Evolutionary conservation across 2,329 filamentous ascomycete species (phyloP).

Genomic region (Fonsecaea multimorphosa): DNA sequence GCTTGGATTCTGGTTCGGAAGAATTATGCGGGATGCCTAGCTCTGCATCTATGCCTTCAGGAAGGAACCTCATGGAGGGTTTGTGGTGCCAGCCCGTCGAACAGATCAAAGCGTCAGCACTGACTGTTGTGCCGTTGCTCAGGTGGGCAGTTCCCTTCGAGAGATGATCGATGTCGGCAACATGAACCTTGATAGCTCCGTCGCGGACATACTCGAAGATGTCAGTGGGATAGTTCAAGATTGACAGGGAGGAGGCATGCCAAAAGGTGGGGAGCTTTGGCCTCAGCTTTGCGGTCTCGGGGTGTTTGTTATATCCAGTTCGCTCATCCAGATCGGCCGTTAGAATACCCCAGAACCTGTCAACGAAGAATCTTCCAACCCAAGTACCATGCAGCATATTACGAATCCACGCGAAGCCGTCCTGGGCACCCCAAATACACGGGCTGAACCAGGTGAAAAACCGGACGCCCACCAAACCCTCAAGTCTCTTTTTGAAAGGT

Average conservation of each 20-base stretch:
- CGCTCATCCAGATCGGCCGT: constrained; percentile 55
- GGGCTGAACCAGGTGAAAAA: constrained; percentile 76
- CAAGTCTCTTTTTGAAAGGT: constrained; percentile 69
- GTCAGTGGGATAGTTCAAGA: constrained; percentile 65
- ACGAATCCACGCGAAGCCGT: constrained; percentile 48
- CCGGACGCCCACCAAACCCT: constrained; percentile 64
- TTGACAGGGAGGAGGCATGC: constrained; percentile 62
- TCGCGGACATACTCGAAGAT: constrained; percentile 63
- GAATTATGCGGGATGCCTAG: constrained; percentile 53
- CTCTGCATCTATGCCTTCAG: constrained; percentile 48
- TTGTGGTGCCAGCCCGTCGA: constrained; percentile 63
- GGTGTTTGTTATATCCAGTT: constrained; percentile 55
- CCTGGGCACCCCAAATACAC: constrained; percentile 70
- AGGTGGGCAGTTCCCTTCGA: constrained; percentile 55
- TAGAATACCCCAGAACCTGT: constrained; percentile 60
- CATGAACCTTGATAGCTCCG: constrained; percentile 60
- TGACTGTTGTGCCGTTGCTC: constrained; percentile 51
- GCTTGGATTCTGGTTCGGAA: constrained; percentile 25
- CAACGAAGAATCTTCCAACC: constrained; percentile 56
- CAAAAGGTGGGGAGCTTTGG: constrained; percentile 55
- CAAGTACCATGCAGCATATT: constrained; percentile 58
- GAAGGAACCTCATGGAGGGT: constrained; percentile 57
- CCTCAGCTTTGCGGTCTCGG: constrained; percentile 53
- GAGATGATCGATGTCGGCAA: constrained; percentile 61
- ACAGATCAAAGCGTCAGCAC: constrained; percentile 59